Percentiles rank a stretch among this genome's conserved stretches.
Conservation (phyloP, 208 protist species). For the Phytomonas francai region DNA sequence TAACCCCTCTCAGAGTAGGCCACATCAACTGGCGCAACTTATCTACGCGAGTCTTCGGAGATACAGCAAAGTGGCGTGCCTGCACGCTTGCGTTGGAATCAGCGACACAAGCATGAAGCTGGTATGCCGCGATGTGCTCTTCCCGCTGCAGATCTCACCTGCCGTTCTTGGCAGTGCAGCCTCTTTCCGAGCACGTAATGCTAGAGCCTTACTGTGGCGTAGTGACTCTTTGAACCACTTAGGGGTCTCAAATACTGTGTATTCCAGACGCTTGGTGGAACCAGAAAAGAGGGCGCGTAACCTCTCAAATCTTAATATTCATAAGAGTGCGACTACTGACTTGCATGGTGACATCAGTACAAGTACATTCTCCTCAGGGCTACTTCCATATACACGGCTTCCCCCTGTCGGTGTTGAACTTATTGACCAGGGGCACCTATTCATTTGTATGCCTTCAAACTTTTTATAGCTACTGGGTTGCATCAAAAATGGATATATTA, state of each 20-base stretch:
- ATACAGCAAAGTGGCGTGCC: slow-evolving; percentile 4
- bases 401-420: slow-evolving; percentile 10
- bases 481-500: not conserved
- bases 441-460: slow-evolving; percentile 16
- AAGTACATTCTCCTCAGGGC: slow-evolving; percentile 4
- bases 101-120: slow-evolving; percentile 50
- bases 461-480: not conserved
- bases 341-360: slow-evolving; percentile 12
- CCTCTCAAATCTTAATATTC: not conserved
- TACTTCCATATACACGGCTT: slow-evolving; percentile 6
- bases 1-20: slow-evolving; percentile 30
- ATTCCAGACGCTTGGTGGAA: not conserved
- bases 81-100: slow-evolving; percentile 26
- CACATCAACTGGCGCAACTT: slow-evolving; percentile 47
- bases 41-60: slow-evolving; percentile 27
- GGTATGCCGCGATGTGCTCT: slow-evolving; percentile 59
- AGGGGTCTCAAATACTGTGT: not conserved
- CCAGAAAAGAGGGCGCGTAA: not conserved
- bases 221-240: not conserved
- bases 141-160: slow-evolving; percentile 30
- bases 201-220: not conserved
- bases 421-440: slow-evolving; percentile 17
- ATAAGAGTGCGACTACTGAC: not conserved
- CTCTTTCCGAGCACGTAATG: not conserved
- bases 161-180: not conserved